Percentiles rank a stretch among this genome's conserved stretches.
These are phyloP conservation scores for Digitaria exilis DNA, from an alignment of 202 grass and related monocot genomes.

Conservation along the genomic window DNA sequence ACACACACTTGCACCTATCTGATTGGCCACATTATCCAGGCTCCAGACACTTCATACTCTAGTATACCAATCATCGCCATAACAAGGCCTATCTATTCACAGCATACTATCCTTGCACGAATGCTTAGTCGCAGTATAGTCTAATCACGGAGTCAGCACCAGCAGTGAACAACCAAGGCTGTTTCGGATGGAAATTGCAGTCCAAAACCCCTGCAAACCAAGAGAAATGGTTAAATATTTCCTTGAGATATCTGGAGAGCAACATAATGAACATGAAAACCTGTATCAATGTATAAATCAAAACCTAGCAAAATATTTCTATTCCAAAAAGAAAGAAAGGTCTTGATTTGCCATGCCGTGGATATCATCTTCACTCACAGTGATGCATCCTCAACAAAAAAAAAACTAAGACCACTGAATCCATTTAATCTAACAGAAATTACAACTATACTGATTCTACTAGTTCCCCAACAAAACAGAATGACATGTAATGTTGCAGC, in stretches of 20 bases:
- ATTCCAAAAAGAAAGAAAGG: neutral
- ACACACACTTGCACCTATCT: neutral
- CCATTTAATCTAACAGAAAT: neutral
- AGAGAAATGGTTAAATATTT: constrained; percentile 1
- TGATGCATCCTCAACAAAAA: neutral
- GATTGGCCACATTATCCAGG: neutral
- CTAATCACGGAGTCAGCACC: constrained; percentile 74
- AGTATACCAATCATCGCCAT: neutral
- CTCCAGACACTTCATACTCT: neutral
- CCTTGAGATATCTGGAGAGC: neutral
- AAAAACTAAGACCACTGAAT: neutral
- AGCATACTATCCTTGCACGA: neutral
- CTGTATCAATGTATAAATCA: neutral
- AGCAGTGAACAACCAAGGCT: constrained; percentile 94
- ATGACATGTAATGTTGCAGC: neutral
- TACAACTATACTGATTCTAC: neutral
- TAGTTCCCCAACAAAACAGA: neutral
- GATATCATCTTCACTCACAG: neutral
- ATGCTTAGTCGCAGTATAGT: constrained; percentile 78
- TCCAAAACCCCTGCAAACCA: constrained; percentile 73
- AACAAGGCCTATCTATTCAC: neutral
- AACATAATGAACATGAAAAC: too few relatives aligned
- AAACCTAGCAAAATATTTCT: neutral
- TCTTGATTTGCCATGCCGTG: neutral
- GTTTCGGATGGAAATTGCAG: constrained; percentile 94